A percentile compares a stretch with the other conserved stretches of the same genome.
Conservation (phyloP, 805 yeast genomes). For the Kluyveromyces siamensis region DNA sequence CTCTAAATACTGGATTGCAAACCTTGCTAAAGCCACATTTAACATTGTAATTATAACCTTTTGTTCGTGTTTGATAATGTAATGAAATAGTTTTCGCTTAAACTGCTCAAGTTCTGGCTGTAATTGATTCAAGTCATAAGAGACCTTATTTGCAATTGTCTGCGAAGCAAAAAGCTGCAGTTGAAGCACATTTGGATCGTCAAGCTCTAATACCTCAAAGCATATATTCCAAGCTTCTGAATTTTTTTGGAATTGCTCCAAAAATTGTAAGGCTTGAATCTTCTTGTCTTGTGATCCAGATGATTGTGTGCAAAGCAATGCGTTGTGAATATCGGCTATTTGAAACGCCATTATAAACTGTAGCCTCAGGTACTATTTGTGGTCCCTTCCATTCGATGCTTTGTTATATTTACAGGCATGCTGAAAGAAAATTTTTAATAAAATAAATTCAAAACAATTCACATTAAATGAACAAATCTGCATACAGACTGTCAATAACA, state of each 20-base stretch:
- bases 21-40: conserved; percentile 70
- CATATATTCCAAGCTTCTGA: conserved; percentile 70
- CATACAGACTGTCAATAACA: neutral
- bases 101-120: conserved; percentile 46
- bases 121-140: conserved; percentile 76
- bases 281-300: conserved; percentile 24
- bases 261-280: conserved; percentile 40
- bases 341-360: conserved; percentile 10
- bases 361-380: neutral
- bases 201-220: conserved; percentile 41
- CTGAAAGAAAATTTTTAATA: neutral
- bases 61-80: conserved; percentile 35
- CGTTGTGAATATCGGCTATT: conserved; percentile 15
- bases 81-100: conserved; percentile 54
- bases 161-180: conserved; percentile 82
- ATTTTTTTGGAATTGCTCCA: conserved; percentile 80
- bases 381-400: neutral
- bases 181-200: conserved; percentile 36
- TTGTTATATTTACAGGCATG: neutral
- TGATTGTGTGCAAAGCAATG: conserved; percentile 25
- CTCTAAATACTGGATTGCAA: conserved; percentile 63
- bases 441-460: neutral
- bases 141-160: conserved; percentile 74
- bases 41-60: conserved; percentile 74
- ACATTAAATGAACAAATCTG: neutral